phyloP scores from a whole-genome alignment of 164 flowering plant genomes.

The Buxus sempervirens region DNA sequence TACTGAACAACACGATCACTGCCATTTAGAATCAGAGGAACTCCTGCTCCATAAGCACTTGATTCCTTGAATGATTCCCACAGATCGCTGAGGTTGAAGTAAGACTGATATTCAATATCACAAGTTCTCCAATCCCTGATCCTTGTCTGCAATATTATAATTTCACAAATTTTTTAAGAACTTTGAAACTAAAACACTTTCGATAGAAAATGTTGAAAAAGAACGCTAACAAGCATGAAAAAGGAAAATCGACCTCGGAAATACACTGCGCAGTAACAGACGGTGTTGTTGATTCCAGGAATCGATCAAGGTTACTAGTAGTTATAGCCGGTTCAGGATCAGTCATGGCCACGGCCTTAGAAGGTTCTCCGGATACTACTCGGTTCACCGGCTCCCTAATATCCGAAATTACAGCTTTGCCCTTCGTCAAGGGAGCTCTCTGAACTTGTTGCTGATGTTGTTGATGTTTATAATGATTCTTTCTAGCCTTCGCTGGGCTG shows the following conservation, averaged over 20 bases:
- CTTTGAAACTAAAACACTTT: too few relatives aligned
- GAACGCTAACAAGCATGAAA: too few relatives aligned
- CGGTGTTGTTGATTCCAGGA: slow-evolving; percentile 61
- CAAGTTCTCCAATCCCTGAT: slow-evolving; percentile 37
- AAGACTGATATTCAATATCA: slow-evolving; percentile 46
- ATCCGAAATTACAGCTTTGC: slow-evolving; percentile 16
- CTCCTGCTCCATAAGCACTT: slow-evolving; percentile 85
- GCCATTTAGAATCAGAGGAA: slow-evolving; percentile 59
- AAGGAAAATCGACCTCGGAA: slow-evolving; percentile 41
- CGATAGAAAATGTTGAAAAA: too few relatives aligned
- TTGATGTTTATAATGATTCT: slow-evolving; percentile 26
- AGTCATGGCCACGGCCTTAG: too few relatives aligned
- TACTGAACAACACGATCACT: slow-evolving; percentile 63
- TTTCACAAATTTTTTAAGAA: too few relatives aligned
- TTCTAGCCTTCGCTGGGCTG: slow-evolving; percentile 36
- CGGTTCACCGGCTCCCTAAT: slow-evolving; percentile 25
- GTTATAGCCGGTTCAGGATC: too few relatives aligned
- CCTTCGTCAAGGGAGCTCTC: slow-evolving; percentile 16
- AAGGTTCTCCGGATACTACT: slow-evolving; percentile 17
- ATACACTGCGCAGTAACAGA: slow-evolving; percentile 55
- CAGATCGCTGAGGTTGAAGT: slow-evolving; percentile 56
- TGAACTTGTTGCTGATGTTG: slow-evolving; percentile 23
- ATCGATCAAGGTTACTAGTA: slow-evolving; percentile 62
- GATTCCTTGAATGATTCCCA: slow-evolving; percentile 80
- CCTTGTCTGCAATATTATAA: slow-evolving; percentile 30